Conservation (phyloP, 345 rosid genomes). For the Heritiera littoralis region DNA sequence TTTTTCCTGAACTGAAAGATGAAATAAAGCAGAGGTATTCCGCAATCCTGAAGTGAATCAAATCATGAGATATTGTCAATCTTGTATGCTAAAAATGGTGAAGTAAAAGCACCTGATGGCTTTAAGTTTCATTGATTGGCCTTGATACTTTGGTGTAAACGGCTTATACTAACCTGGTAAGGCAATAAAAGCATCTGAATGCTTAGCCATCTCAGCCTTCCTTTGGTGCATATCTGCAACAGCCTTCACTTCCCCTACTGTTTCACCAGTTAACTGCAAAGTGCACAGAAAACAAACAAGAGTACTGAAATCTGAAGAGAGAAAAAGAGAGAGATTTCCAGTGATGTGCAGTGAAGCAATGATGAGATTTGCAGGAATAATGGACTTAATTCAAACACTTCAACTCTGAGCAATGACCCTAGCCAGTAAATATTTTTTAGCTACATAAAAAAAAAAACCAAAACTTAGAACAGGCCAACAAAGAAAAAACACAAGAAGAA, state of each 20-base stretch:
- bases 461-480: constrained; percentile 26
- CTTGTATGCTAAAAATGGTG: constrained; percentile 21
- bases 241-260: constrained; percentile 99
- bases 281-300: constrained; percentile 30
- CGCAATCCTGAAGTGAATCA: constrained; percentile 22
- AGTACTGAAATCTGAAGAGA: constrained; percentile 13
- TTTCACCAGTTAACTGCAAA: constrained; percentile 96
- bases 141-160: constrained; percentile 24
- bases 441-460: neutral
- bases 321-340: constrained; percentile 28
- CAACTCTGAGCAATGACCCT: constrained; percentile 30
- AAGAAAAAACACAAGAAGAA: constrained; percentile 29
- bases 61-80: constrained; percentile 17
- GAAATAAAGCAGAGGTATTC: constrained; percentile 18
- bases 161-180: constrained; percentile 79
- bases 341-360: constrained; percentile 53
- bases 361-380: constrained; percentile 47
- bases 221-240: constrained; percentile 99
- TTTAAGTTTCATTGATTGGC: constrained; percentile 27
- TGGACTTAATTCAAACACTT: constrained; percentile 31
- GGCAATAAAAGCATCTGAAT: constrained; percentile 99
- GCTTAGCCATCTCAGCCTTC: constrained; percentile 99
- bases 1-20: neutral
- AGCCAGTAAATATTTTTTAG: constrained; percentile 25
- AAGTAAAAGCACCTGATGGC: constrained; percentile 27